These are phyloP conservation scores for Globisporangium barbulae DNA, from an alignment of 352 stramenopile species.

Conservation along the genomic window DNA sequence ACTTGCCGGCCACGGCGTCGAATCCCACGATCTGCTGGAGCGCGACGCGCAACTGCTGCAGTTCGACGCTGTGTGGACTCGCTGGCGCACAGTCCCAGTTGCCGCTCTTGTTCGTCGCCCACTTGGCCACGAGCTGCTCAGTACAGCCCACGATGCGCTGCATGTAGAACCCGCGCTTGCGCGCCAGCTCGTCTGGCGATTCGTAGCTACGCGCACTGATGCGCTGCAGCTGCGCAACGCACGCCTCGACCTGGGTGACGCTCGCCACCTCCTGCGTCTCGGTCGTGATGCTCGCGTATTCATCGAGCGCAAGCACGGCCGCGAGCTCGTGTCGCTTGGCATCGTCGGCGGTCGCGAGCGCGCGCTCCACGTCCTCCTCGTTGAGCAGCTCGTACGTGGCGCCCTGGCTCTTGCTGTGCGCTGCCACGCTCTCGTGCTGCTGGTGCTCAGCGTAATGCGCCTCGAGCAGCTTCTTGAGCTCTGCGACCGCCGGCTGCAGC, in stretches of 20 bases:
- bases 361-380: slow-evolving; percentile 55
- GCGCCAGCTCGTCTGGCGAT: slow-evolving; percentile 19
- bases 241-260: slow-evolving; percentile 17
- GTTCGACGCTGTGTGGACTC: slow-evolving; percentile 20
- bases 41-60: slow-evolving; percentile 34
- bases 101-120: slow-evolving; percentile 16
- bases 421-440: slow-evolving; percentile 8
- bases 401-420: background rate
- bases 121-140: slow-evolving; percentile 13
- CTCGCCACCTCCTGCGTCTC: slow-evolving; percentile 8
- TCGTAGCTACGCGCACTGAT: slow-evolving; percentile 47
- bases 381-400: slow-evolving; percentile 31
- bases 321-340: slow-evolving; percentile 24
- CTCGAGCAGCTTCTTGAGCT: slow-evolving; percentile 32
- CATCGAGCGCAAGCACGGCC: slow-evolving; percentile 41
- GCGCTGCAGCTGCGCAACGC: slow-evolving; percentile 30
- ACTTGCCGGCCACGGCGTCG: slow-evolving; percentile 19
- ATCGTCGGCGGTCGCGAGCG: slow-evolving; percentile 27
- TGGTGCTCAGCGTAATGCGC: slow-evolving; percentile 29
- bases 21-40: slow-evolving; percentile 43
- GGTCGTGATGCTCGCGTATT: slow-evolving; percentile 12
- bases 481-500: slow-evolving; percentile 21
- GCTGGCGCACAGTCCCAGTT: slow-evolving; percentile 35
- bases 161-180: slow-evolving; percentile 40
- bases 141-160: slow-evolving; percentile 22